Percentiles rank a stretch among this genome's conserved stretches.
Conservation (phyloP, 192 early-diverging fungal genomes). For the Rhizophagus prolifer region DNA sequence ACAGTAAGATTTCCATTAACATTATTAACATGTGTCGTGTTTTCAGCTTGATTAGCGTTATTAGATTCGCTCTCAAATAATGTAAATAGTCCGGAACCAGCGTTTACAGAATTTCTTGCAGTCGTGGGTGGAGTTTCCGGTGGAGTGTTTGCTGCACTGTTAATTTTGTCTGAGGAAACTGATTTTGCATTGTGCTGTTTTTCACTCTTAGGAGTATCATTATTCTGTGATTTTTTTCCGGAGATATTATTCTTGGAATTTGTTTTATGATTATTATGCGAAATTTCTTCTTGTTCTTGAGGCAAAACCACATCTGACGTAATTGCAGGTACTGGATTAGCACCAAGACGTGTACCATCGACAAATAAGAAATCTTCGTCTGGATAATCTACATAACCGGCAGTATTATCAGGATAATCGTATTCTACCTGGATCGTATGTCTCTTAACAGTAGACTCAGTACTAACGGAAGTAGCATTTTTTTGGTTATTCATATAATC, state of each 20-base stretch:
- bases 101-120: not conserved
- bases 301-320: conserved; percentile 4
- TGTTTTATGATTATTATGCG: not conserved
- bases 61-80: conserved; percentile 19
- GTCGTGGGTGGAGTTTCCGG: conserved; percentile 16
- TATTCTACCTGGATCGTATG: conserved; percentile 64
- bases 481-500: conserved; percentile 1
- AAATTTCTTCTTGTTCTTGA: conserved; percentile 10
- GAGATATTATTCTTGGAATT: not conserved
- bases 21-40: not conserved
- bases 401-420: conserved; percentile 26
- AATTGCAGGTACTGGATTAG: not conserved
- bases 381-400: conserved; percentile 20
- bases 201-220: not conserved
- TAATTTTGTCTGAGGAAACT: conserved; percentile 10
- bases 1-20: not conserved
- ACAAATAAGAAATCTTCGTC: conserved; percentile 30
- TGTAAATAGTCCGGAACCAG: conserved; percentile 14
- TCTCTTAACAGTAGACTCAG: conserved; percentile 39
- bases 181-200: not conserved
- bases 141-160: not conserved
- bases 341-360: conserved; percentile 28
- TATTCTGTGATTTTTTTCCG: not conserved
- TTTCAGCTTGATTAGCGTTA: not conserved
- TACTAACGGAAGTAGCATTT: not conserved